Evolutionary conservation across 2,329 filamentous ascomycete species (phyloP).

Genomic region (Rhinocladiella mackenziei): DNA sequence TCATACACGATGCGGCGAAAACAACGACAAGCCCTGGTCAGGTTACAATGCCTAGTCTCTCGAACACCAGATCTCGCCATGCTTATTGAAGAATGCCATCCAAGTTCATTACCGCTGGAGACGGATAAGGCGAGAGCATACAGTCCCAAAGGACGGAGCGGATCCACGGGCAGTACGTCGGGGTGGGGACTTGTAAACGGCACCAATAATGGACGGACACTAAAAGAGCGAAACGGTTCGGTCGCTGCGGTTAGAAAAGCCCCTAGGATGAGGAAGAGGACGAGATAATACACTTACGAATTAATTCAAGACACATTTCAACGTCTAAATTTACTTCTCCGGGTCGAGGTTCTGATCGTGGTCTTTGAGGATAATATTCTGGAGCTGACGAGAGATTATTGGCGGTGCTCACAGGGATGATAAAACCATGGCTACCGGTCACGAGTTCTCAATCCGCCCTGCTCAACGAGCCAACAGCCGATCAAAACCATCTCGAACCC

Average conservation of each 20-base stretch:
- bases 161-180: conserved; percentile 14
- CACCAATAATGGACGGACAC: conserved; percentile 18
- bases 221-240: conserved; percentile 22
- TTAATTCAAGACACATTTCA: no score
- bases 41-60: conserved; percentile 29
- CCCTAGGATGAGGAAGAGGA: conserved; percentile 27
- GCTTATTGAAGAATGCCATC: conserved; percentile 31
- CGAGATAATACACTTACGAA: no score
- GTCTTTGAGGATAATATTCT: no score
- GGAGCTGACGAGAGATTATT: no score
- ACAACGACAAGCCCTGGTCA: conserved; percentile 28
- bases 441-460: no score
- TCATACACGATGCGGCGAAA: conserved; percentile 27
- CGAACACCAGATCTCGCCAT: conserved; percentile 29
- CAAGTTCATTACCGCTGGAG: conserved; percentile 27
- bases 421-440: no score
- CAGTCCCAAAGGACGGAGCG: conserved; percentile 16
- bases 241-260: conserved; percentile 16
- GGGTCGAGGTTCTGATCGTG: no score
- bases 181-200: conserved; percentile 1
- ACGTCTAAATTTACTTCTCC: no score
- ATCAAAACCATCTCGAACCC: no score
- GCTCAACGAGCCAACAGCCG: no score
- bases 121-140: conserved; percentile 15
- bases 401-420: no score